Base-by-base conservation (phyloP, 495 filamentous ascomycete genomes). In the Xylaria venustula region DNA sequence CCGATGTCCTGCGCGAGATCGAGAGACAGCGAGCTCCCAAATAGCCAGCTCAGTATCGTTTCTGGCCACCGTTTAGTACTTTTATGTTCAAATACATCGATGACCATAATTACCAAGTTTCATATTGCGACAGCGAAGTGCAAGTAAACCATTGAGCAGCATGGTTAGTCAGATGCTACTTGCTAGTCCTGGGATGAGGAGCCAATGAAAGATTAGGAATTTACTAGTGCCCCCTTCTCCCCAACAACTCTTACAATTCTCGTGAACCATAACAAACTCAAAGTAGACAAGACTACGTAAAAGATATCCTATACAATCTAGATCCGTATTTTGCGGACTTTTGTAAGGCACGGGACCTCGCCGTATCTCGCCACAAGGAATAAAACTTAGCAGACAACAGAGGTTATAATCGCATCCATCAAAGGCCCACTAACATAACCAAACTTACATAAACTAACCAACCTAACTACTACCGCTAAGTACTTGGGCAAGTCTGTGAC, bases 1-100 rank as follows among this genome's bases (percentile, higher is more conserved):
- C 81, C 15, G 92, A 97, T 81, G 88, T 96, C 47, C 74, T 96
- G 79, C 79, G 81, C 48, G 90, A 92, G 11, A 79, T 97, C 40
- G 89, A 95, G 75, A 81, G 85, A 61, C 81, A 89, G 56, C 53
- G 58, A 58, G 67, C 62, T 23, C 60, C 54, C 17, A 50, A 64
- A 47, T 71, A 50, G 26, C 36, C 4, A 25, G 9, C 32, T 40
- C 23, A 11, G 25, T 37, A 25, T 48, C 37, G 8, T 11, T 14
- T 42, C 22, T 17, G 28, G 23, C 28, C 7, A 5, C 19, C 32
- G 58, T 44, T n/a, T 20, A 45, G 19, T 30, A 40, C 22, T 17
- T 22, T 17, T 15, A 15, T 40, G 7, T 49, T 30, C 9, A 20
- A 50, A 30, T 3, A 37, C 23, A 42, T 1, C 32, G 12, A 51